These are phyloP conservation scores for Penicillium maclennaniae DNA, from an alignment of 495 filamentous ascomycete species.

Conservation along the genomic window DNA sequence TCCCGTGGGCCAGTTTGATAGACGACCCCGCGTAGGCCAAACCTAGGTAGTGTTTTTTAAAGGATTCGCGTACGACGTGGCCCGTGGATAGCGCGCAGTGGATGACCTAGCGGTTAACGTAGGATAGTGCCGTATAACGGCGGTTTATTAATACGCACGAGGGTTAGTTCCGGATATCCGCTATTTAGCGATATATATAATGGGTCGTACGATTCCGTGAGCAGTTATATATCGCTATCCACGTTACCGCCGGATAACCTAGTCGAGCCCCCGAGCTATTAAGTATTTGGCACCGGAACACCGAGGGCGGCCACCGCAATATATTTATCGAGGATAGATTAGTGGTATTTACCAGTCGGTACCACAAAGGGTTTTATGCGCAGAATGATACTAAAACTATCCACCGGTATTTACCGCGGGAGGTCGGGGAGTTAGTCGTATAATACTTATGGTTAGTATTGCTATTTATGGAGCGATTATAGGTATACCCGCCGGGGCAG, in stretches of 20 bases:
- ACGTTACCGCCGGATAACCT: not conserved
- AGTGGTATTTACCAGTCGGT: not conserved
- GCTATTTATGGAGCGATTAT: not conserved
- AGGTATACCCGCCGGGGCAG: not conserved
- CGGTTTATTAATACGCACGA: not conserved
- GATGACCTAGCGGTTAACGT: not conserved
- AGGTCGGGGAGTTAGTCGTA: not conserved
- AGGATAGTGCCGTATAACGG: not conserved
- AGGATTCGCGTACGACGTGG: not conserved
- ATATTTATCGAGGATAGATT: not conserved
- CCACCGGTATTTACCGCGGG: not conserved
- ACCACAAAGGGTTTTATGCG: not conserved
- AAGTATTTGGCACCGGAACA: not conserved
- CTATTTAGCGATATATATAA: not conserved
- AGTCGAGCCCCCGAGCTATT: not conserved
- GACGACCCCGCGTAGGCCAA: not conserved
- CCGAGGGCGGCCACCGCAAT: not conserved
- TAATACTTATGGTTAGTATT: not conserved
- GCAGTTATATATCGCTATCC: not conserved
- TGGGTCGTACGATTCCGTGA: not conserved
- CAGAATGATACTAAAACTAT: too few species aligned
- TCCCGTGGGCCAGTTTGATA: not conserved
- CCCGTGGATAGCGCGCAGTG: not conserved
- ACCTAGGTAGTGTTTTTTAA: not conserved
- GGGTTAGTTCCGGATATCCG: not conserved